Conservation (phyloP, 495 filamentous ascomycete species). For the Aspergillus haitiensis region DNA sequence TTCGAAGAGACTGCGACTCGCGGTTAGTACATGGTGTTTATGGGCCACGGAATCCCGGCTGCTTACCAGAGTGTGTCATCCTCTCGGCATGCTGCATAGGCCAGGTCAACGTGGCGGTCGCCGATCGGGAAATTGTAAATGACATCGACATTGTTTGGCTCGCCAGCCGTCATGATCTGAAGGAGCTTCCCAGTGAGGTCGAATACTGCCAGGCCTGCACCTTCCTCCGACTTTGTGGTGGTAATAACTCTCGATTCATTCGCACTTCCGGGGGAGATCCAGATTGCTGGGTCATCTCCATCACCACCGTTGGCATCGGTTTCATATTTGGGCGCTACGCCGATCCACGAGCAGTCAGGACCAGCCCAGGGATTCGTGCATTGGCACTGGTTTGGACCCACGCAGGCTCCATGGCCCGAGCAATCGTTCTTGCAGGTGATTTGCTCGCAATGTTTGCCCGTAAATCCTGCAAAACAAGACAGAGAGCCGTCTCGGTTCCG, state of each 20-base stretch:
- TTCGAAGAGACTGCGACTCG: constrained; percentile 8
- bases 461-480: constrained; percentile 12
- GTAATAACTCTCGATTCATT: constrained; percentile 5
- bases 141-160: constrained; percentile 15
- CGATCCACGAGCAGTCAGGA: constrained; percentile 9
- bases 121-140: constrained; percentile 4
- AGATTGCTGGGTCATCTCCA: constrained; percentile 13
- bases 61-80: constrained; percentile 14
- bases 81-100: constrained; percentile 10
- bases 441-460: background rate
- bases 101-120: background rate
- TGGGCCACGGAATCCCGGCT: no score
- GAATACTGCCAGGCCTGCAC: constrained; percentile 7
- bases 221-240: constrained; percentile 10
- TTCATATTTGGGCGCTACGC: constrained; percentile 7
- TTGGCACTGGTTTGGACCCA: constrained; percentile 4
- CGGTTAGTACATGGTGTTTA: background rate
- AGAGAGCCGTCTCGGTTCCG: background rate
- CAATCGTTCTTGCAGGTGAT: constrained; percentile 5
- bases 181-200: constrained; percentile 11
- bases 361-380: constrained; percentile 3
- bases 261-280: background rate
- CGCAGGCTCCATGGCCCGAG: constrained; percentile 3
- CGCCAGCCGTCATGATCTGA: constrained; percentile 9
- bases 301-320: constrained; percentile 13